phyloP scores from a whole-genome alignment of 2,329 filamentous ascomycete genomes.

The Sporothrix dimorphospora region DNA sequence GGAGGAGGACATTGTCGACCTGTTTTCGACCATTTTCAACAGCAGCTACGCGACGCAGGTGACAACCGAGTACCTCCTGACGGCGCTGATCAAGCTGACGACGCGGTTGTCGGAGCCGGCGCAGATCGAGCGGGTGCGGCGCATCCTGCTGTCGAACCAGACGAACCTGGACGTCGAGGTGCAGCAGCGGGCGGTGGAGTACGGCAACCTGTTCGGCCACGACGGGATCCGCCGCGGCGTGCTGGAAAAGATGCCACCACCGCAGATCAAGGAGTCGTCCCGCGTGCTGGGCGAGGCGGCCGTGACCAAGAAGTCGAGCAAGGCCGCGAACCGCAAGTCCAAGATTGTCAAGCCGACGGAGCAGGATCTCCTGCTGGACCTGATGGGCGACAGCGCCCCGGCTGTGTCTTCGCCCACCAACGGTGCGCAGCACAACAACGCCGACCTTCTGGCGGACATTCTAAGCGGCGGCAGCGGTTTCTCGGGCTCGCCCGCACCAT shows the following conservation, averaged over 20 bases:
- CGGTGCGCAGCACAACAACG: conserved; percentile 71
- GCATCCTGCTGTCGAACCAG: conserved; percentile 75
- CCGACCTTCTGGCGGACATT: conserved; percentile 89
- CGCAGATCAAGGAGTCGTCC: conserved; percentile 94
- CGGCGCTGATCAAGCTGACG: conserved; percentile 91
- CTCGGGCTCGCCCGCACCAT: conserved; percentile 41
- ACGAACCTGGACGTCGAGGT: conserved; percentile 93
- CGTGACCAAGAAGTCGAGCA: conserved; percentile 63
- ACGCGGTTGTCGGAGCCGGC: conserved; percentile 79
- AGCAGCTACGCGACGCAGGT: conserved; percentile 92
- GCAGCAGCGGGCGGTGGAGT: conserved; percentile 94
- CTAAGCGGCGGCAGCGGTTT: conserved; percentile 72
- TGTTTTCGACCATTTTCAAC: conserved; percentile 90
- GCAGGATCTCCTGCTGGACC: conserved; percentile 86
- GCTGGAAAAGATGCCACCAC: conserved; percentile 95
- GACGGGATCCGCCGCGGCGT: conserved; percentile 88
- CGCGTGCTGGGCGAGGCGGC: conserved; percentile 80
- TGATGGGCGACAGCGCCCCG: conserved; percentile 79
- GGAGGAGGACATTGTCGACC: conserved; percentile 86
- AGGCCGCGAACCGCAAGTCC: conserved; percentile 71
- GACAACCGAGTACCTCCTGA: conserved; percentile 94
- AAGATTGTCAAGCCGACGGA: conserved; percentile 83
- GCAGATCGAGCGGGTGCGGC: conserved; percentile 84
- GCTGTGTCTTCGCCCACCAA: conserved; percentile 54
- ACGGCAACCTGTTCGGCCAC: conserved; percentile 89